phyloP scores from a whole-genome alignment of 305 asterid genomes.

The Solanum hybrid region DNA sequence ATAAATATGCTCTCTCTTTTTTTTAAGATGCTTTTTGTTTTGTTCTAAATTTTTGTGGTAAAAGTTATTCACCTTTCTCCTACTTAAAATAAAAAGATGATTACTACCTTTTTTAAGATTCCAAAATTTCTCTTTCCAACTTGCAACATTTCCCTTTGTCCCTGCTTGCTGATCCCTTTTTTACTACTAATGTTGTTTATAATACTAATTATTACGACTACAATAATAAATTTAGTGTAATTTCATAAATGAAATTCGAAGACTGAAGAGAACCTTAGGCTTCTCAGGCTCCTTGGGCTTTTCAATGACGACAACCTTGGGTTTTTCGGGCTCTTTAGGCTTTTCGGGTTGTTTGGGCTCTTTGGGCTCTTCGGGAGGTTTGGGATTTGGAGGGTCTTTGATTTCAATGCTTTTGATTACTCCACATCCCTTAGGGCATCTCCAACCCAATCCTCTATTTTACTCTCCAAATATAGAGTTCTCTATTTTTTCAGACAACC shows the following conservation, averaged over 20 bases:
- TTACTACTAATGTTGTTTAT: background rate
- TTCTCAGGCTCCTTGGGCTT: no score
- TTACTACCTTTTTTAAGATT: background rate
- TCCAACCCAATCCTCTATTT: no score
- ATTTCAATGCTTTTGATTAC: constrained; percentile 34
- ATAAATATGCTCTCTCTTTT: background rate
- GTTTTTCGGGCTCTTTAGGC: no score
- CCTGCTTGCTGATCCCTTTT: background rate
- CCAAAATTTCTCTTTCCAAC: background rate
- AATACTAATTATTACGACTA: background rate
- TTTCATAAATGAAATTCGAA: no score
- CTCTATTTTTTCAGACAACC: no score
- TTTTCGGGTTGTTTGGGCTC: no score
- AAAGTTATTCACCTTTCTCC: background rate
- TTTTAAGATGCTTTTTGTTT: background rate
- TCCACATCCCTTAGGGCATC: constrained; percentile 24
- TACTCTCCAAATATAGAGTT: no score
- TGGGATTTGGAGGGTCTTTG: no score
- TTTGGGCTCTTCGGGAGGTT: no score
- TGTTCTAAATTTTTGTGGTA: background rate
- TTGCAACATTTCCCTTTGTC: background rate
- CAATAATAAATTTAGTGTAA: background rate
- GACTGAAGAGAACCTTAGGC: no score
- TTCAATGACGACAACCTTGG: no score
- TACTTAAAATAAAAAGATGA: background rate